Base-by-base conservation (phyloP, 148 eudicot genomes). In the Cornus controversa region DNA sequence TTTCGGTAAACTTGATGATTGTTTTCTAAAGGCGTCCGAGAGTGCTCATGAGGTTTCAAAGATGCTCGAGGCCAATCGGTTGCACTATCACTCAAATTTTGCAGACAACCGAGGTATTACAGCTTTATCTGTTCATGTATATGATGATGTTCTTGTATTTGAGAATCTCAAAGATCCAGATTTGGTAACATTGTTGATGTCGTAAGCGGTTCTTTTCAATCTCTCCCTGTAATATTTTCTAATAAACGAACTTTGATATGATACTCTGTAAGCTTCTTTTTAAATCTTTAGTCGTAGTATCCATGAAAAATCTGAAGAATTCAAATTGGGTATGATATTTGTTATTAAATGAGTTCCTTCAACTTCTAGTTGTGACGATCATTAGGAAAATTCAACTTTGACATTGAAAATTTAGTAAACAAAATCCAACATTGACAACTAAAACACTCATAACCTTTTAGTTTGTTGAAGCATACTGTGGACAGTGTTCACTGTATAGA, bases 31-130 rank as follows among this genome's bases (percentile, higher is more conserved):
- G 77, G 93, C 99, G 73, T 92, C 92, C 9, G 86, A 90, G 81
- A 91, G 98, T 89, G 97, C 98, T 34, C 87, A 87, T 22, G 94
- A 89, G 60, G 99, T 93, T 71, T 88, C 92, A 0, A 89, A 92
- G 86, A 85, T 96, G 95, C 94, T 96, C 42, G 98, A 96, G 89
- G 99, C 98, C 2, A 85, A 92, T 72, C 82, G 93, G 70, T 87
- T 96, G 93, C 99, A 96, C 80, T 96, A 93, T 75, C 99, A 96
- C 80, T 93, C 99, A 26, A 96, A 92, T 85, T 91, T 90, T 82
- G 99, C 99, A 26, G 93, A 96, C 81, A 87, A 90, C 53, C 78
- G 90, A 79, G 93, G 89, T 89, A 82, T 27, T 24, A 62, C 45
- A 18, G 53, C 62, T 42, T 28, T 22, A 71, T 26, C 54, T 70